phyloP scores from a whole-genome alignment of 345 rosid genomes.

The Physaria fendleri region DNA sequence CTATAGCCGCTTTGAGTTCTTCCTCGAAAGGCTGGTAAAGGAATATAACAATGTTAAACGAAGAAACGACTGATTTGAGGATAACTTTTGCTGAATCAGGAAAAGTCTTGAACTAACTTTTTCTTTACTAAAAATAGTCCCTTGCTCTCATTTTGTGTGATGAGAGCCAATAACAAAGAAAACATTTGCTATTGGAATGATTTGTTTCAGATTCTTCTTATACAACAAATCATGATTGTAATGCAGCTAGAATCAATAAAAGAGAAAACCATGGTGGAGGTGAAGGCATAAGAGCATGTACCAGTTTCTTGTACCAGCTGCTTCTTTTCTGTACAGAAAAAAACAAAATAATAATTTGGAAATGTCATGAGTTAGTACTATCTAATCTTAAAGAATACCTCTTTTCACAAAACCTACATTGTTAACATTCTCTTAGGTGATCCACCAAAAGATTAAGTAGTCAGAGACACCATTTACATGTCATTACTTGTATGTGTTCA shows the following conservation, averaged over 20 bases:
- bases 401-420: not conserved
- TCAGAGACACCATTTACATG: too few relatives aligned
- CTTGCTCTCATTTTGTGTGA: not conserved
- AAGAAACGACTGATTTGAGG: not conserved
- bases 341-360: conserved; percentile 1
- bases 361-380: conserved; percentile 10
- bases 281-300: conserved; percentile 26
- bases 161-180: not conserved
- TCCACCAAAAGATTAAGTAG: too few relatives aligned
- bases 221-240: not conserved
- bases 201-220: not conserved
- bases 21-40: conserved; percentile 43
- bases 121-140: not conserved
- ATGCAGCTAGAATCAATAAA: not conserved
- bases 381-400: not conserved
- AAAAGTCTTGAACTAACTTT: not conserved
- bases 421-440: conserved; percentile 3
- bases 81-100: not conserved
- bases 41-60: conserved; percentile 1
- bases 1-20: conserved; percentile 33
- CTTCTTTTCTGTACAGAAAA: conserved; percentile 34
- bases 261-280: not conserved
- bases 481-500: too few relatives aligned
- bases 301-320: conserved; percentile 40
- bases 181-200: conserved; percentile 1